Conservation (phyloP, 805 yeast species). For the Dipodascopsis uninucleata region DNA sequence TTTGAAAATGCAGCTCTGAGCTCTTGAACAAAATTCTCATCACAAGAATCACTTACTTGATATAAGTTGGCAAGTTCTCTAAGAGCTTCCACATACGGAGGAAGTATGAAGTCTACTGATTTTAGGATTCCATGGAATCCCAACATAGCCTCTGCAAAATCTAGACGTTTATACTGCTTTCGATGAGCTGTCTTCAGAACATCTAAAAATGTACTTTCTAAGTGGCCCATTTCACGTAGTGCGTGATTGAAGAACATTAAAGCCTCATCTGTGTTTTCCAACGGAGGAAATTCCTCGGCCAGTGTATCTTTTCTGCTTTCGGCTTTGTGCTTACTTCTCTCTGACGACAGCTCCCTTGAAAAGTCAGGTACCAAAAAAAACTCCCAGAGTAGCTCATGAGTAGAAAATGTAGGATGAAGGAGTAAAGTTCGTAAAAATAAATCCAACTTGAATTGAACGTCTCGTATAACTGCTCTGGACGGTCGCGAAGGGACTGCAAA, state of each 20-base stretch:
- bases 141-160: constrained; percentile 24
- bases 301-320: constrained; percentile 34
- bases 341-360: constrained; percentile 38
- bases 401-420: constrained; percentile 39
- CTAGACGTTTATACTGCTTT: constrained; percentile 19
- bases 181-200: constrained; percentile 7
- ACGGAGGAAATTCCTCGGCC: constrained; percentile 24
- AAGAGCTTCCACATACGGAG: constrained; percentile 16
- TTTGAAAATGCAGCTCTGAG: constrained; percentile 15
- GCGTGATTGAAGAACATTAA: constrained; percentile 26
- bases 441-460: constrained; percentile 49
- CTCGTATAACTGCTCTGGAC: constrained; percentile 33
- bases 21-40: constrained; percentile 19
- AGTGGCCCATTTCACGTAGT: constrained; percentile 16
- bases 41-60: constrained; percentile 23
- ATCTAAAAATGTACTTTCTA: constrained; percentile 15
- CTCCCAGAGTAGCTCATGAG: constrained; percentile 44
- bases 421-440: constrained; percentile 45
- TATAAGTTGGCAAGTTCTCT: constrained; percentile 13
- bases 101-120: constrained; percentile 12
- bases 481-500: constrained; percentile 34
- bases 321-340: constrained; percentile 33
- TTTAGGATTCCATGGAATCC: constrained; percentile 12
- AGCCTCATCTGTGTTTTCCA: constrained; percentile 25
- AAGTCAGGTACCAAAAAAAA: constrained; percentile 39